Base-by-base conservation (phyloP, 768 basidiomycete species). In the Leucocoprinus leucothites region DNA sequence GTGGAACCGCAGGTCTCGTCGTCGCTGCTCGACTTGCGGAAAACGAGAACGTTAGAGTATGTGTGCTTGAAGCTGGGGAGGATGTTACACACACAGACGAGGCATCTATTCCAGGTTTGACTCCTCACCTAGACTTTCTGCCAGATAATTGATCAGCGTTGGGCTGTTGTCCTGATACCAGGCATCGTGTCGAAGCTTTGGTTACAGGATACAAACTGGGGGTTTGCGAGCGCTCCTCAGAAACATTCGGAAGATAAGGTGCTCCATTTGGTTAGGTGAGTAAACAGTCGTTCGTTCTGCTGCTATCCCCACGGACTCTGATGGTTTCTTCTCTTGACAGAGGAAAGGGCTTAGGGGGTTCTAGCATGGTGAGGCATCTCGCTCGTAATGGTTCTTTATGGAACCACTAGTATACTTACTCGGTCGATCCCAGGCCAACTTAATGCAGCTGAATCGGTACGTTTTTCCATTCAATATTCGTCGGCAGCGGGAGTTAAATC, bases 31-130 rank as follows among this genome's bases (percentile, higher is more conserved):
- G 80, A 9, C 69, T 82, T 9, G 65, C 78, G 0, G 79, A 82
- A 60, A 69, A 81, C 51, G 59, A 74, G 3, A 57, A 63, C 0
- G 64, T 74, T 40, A 71, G 73, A 9, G 73, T 84, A 0, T 69
- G 82, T 3, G 64, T 82, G 54, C 69, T 84, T 43, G 82, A 84
- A 63, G 81, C 75, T 2, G 82, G 82, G 1, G 77, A 74, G 9
- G 71, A 79, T 13, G 80, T 76, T 1, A 58, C 71, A 14, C 66
- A 67, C 21, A 73, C 70, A 1, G 77, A 80, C 57, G 78, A 80
- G 46, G 76, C 80, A 55, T 64, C 74, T 7, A 21, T 51, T n/a
- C 56, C 56, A 44, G 56, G 56, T 57, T 16, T 5, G 45, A 35
- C 9, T 13, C 4, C 43, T 31, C 31, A 31, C 31, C 11, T 31